A percentile compares a stretch with the other conserved stretches of the same genome.
Evolutionary conservation across 2,329 filamentous ascomycete genomes (phyloP).

Genomic region (Paraconiothyrium sp.): DNA sequence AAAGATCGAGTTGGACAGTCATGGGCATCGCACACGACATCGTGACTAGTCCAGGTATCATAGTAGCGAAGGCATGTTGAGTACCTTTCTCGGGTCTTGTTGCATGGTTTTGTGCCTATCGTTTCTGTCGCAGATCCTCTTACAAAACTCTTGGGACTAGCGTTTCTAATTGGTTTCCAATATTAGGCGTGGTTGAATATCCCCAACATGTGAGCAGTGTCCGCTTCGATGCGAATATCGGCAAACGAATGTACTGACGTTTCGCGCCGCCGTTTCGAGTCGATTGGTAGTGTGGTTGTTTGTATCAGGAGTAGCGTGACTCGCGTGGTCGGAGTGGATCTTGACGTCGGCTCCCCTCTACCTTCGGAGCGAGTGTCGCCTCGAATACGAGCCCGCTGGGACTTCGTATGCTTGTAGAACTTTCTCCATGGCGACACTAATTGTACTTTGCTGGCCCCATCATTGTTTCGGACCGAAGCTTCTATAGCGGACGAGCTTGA

Average conservation of each 20-base stretch:
- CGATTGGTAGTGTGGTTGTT: background rate
- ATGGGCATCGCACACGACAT: background rate
- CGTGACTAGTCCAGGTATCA: background rate
- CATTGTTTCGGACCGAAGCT: too few relatives aligned
- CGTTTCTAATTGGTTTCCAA: background rate
- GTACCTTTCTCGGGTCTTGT: background rate
- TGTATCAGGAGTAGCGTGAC: slow-evolving; percentile 3
- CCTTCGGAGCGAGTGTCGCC: background rate
- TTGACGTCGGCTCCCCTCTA: slow-evolving; percentile 10
- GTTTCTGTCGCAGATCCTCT: slow-evolving; percentile 3
- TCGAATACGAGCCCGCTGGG: background rate
- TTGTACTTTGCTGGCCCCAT: too few relatives aligned
- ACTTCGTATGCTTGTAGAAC: background rate
- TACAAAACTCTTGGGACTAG: slow-evolving; percentile 1
- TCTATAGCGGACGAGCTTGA: too few relatives aligned
- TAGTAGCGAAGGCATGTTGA: background rate
- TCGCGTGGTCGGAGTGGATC: slow-evolving; percentile 3
- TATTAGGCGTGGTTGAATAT: background rate
- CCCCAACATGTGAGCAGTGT: background rate
- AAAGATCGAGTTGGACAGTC: background rate
- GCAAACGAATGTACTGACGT: background rate
- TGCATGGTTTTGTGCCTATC: background rate
- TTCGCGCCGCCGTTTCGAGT: background rate
- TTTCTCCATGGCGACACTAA: too few relatives aligned
- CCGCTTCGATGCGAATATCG: background rate